Evolutionary conservation across 768 basidiomycete genomes (phyloP), one percentile per base, ranked within the genome.

Genomic region (Chalciporus chontae): DNA sequence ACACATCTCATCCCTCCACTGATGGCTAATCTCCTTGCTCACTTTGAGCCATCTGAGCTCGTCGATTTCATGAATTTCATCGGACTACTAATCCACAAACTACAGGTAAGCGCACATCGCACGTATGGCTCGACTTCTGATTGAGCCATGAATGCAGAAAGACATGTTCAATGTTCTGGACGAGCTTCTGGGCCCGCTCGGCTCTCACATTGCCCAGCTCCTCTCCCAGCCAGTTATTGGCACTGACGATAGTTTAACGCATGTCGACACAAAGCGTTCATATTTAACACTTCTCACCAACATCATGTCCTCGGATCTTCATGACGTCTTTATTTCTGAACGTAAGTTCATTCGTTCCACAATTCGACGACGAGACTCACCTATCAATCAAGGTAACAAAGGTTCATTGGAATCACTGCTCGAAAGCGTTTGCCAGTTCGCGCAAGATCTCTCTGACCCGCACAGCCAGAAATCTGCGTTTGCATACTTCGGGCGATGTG

Each of bases 31-130:
- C 80, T 98, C n/a, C 80, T 98, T 44, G 79, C 84, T 3, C 90
- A 95, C 58, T 94, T 94, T 61, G 92, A 96, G 56, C 87, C 93
- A 1, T 80, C 86, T 7, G 96, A 99, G 67, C 73, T 99, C 50
- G 85, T 88, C 24, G 96, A 99, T 63, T 95, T 98, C 61, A 86
- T 98, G 78, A 88, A 86, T 61, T 98, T 99, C 73, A 87, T 99
- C 47, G 87, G 87, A 7, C 74, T 96, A 8, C 73, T 97, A 46
- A 85, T 94, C 45, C 92, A 95, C 66, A 90, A 90, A 64, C 79
- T 98, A 47, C 90, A 92, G 76, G 94, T 93, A 52, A 47, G 67
- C 53, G 19, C 42, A 40, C 14, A 26, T 26, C 5, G 15, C 23
- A 47, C 19, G 18, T 5, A 10, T n/a, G 18, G 26, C 36, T 18